Percentiles rank a stretch among this genome's conserved stretches.
phyloP scores from a whole-genome alignment of 495 filamentous ascomycete species.

The Neurospora discreta region DNA sequence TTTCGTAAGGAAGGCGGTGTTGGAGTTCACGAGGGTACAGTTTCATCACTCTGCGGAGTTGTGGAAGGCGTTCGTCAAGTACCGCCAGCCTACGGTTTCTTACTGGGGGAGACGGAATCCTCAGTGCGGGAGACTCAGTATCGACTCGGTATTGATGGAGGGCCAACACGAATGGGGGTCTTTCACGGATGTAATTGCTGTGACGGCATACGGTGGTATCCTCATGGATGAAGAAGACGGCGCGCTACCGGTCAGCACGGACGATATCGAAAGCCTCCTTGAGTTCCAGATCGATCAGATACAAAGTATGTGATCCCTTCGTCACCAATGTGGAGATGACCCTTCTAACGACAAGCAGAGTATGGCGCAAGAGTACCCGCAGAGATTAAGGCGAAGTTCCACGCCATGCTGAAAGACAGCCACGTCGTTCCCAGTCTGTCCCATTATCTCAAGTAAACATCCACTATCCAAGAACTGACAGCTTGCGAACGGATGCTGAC shows the following conservation, averaged over 20 bases:
- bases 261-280: constrained; percentile 73
- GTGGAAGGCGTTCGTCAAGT: constrained; percentile 71
- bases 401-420: constrained; percentile 52
- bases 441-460: constrained; percentile 61
- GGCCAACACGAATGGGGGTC: constrained; percentile 35
- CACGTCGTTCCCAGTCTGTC: constrained; percentile 58
- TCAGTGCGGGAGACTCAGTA: constrained; percentile 45
- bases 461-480: background rate
- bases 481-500: constrained; percentile 12
- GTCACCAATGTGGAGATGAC: background rate
- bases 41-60: constrained; percentile 66
- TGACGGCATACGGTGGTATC: constrained; percentile 49
- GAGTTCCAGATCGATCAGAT: constrained; percentile 82
- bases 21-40: constrained; percentile 72
- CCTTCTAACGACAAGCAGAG: constrained; percentile 3
- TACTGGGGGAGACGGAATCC: constrained; percentile 63
- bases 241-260: constrained; percentile 48
- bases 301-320: constrained; percentile 49
- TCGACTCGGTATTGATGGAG: constrained; percentile 53
- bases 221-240: constrained; percentile 36
- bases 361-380: constrained; percentile 59
- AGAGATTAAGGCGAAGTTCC: constrained; percentile 53
- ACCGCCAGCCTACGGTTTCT: constrained; percentile 60
- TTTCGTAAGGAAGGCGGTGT: constrained; percentile 64
- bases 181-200: constrained; percentile 30